A percentile compares a stretch with the other conserved stretches of the same genome.
Evolutionary conservation across 305 asterid species (phyloP).

Genomic region (Andrographis paniculata): DNA sequence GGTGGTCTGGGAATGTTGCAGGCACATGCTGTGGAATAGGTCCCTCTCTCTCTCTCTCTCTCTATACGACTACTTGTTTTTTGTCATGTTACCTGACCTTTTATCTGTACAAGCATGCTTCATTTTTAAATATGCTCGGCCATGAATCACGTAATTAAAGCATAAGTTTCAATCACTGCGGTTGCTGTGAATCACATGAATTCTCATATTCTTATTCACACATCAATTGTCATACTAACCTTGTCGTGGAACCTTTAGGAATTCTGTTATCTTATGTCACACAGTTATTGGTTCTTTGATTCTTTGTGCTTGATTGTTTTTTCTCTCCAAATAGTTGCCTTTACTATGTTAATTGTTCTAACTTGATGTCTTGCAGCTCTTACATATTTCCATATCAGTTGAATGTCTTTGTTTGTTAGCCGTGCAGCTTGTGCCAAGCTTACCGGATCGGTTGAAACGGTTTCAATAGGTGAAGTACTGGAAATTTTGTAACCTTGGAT

Average conservation of each 20-base stretch:
- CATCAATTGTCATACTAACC: too few species aligned
- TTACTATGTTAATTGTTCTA: too few species aligned
- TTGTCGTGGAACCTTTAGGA: too few species aligned
- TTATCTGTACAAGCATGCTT: neutral
- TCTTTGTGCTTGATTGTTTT: too few species aligned
- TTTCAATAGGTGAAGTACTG: conserved; percentile 49
- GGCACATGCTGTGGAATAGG: conserved; percentile 73
- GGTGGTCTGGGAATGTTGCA: conserved; percentile 71
- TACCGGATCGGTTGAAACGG: conserved; percentile 53
- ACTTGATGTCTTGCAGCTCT: neutral
- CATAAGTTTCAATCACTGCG: too few species aligned
- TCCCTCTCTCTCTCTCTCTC: conserved; percentile 23
- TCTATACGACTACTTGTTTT: neutral
- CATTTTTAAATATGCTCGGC: neutral
- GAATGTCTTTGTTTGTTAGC: neutral
- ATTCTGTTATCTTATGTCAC: neutral
- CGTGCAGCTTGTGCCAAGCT: conserved; percentile 76
- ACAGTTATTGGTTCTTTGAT: neutral
- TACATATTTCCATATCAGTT: neutral
- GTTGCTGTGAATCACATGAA: too few species aligned
- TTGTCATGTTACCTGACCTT: neutral
- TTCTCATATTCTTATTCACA: too few species aligned
- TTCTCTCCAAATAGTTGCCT: too few species aligned
- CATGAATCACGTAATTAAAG: too few species aligned
- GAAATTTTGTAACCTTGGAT: conserved; percentile 35